Base-by-base conservation (phyloP, 169 alveolate genomes). In the Ichthyophthirius multifiliis region DNA sequence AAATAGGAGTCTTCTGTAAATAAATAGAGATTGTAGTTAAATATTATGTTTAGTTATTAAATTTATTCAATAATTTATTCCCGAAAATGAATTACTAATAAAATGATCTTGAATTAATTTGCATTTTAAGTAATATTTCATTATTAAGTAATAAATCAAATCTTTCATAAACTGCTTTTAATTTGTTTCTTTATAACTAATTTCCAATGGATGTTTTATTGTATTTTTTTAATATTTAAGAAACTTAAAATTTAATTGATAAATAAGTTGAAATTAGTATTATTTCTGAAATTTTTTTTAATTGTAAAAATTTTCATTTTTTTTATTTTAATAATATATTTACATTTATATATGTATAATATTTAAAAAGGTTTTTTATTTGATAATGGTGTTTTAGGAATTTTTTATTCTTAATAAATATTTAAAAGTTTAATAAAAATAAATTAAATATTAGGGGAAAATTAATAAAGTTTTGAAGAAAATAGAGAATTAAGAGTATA, bases 401-500 rank as follows among this genome's bases (percentile, higher is more conserved):
- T 55, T 55, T 27, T 55, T 7, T 55, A 55, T 27, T 34, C 71
- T 5, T 27, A 55, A 5, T 18, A 55, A 55, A 55, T 55, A 10
- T 55, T 20, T 9, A 10, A 27, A 6, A 55, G 31, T 10, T 7
- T 55, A 20, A 55, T 55, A 15, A 55, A 55, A 23, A 55, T 55
- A 20, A 55, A 55, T 27, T 27, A 55, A 20, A 27, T 55, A 10
- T 27, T 55, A 39, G 71, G 71, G 31, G 71, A 23, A 7, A 55
- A 55, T 18, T 6, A 20, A 27, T 27, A 23, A 55, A 39, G 31
- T 27, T 55, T 55, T 55, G 71, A 55, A 27, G 23, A 34, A 4
- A 55, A 55, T 18, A 55, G 71, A 55, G 71, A 55, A 23, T 27
- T 55, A 10, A 55, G 71, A 55, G 71, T 55, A 55, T 27, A 46